These are phyloP conservation scores for Cotoneaster glaucophyllus DNA, from an alignment of 306 rosid species.

Conservation along the genomic window DNA sequence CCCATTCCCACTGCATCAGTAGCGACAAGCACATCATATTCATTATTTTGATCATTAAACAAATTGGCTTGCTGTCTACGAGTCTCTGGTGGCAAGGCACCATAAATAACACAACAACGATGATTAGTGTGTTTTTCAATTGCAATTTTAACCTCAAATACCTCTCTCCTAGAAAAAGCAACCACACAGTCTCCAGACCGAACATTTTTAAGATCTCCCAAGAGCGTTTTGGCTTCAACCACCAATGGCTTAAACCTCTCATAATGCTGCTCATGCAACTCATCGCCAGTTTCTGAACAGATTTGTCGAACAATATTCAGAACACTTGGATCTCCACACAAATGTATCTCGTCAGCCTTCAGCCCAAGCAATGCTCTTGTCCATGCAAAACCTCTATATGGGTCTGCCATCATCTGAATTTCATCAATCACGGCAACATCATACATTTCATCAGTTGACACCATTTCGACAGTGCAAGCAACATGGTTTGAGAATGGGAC, in stretches of 20 bases:
- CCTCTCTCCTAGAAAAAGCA: slow-evolving; percentile 94
- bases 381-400: slow-evolving; percentile 77
- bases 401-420: slow-evolving; percentile 85
- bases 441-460: slow-evolving; percentile 65
- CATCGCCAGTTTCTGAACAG: slow-evolving; percentile 76
- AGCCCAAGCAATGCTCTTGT: slow-evolving; percentile 85
- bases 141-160: slow-evolving; percentile 79
- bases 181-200: slow-evolving; percentile 94
- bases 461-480: slow-evolving; percentile 93
- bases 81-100: slow-evolving; percentile 90
- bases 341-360: slow-evolving; percentile 87
- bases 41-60: slow-evolving; percentile 75
- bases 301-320: slow-evolving; percentile 57
- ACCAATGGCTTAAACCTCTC: slow-evolving; percentile 91
- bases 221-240: slow-evolving; percentile 81
- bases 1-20: slow-evolving; percentile 99
- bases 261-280: slow-evolving; percentile 64
- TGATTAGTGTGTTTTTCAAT: slow-evolving; percentile 78
- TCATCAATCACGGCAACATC: slow-evolving; percentile 89
- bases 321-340: slow-evolving; percentile 88
- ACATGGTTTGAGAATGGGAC: slow-evolving; percentile 72
- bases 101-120: slow-evolving; percentile 81
- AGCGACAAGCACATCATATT: slow-evolving; percentile 80
- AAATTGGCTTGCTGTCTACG: slow-evolving; percentile 80
- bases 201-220: slow-evolving; percentile 69